Conservation (phyloP, 2,329 filamentous ascomycete species). For the Bimuria novae-zelandiae region DNA sequence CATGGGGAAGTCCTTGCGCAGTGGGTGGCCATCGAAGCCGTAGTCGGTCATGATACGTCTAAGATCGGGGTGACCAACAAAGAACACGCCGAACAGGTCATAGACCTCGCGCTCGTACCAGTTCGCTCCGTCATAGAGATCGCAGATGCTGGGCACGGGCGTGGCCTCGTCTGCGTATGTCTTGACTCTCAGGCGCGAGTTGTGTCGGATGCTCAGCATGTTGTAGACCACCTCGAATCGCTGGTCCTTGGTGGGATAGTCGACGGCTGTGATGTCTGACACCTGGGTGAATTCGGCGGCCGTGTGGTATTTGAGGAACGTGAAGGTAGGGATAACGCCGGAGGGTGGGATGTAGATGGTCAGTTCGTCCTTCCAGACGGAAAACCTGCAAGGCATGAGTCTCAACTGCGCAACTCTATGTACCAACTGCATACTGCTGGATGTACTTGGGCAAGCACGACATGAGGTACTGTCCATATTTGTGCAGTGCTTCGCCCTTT, state of each 20-base stretch:
- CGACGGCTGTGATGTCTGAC: conserved; percentile 89
- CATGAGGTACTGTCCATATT: conserved; percentile 95
- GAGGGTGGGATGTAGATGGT: conserved; percentile 89
- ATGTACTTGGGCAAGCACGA: conserved; percentile 96
- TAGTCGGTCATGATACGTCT: conserved; percentile 99
- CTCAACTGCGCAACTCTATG: background rate
- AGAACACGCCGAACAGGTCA: conserved; percentile 97
- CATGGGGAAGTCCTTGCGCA: conserved; percentile 97
- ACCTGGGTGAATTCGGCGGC: conserved; percentile 95
- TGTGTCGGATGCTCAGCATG: conserved; percentile 91
- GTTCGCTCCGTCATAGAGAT: conserved; percentile 91
- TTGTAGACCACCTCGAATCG: conserved; percentile 99
- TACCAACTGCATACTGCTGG: conserved; percentile 66
- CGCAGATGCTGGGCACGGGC: conserved; percentile 85
- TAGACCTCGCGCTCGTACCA: conserved; percentile 99
- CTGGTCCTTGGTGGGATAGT: conserved; percentile 93
- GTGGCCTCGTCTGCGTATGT: conserved; percentile 97
- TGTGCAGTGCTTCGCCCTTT: conserved; percentile 86
- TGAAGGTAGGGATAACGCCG: conserved; percentile 88
- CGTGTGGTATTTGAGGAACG: conserved; percentile 96
- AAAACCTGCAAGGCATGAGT: conserved; percentile 64
- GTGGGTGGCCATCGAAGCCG: conserved; percentile 95
- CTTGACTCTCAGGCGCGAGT: conserved; percentile 95
- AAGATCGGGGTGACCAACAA: conserved; percentile 91
- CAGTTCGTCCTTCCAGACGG: conserved; percentile 99